Percentiles rank a stretch among this genome's conserved stretches.
Evolutionary conservation across 2,329 filamentous ascomycete genomes (phyloP).

Genomic region (Hymenoscyphus infarciens): DNA sequence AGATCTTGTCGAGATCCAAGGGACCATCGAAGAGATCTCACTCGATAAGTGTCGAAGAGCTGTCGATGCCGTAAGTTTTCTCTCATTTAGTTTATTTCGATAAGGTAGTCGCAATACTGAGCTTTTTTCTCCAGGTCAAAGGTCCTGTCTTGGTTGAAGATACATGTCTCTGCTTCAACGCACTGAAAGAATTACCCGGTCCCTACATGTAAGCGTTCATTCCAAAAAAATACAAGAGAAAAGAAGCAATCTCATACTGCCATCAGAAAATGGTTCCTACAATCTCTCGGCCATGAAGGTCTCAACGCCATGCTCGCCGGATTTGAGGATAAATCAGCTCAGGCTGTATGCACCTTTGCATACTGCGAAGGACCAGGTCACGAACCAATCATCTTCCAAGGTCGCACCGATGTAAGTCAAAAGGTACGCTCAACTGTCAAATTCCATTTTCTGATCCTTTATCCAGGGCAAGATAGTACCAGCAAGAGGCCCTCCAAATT

Average conservation of each 20-base stretch:
- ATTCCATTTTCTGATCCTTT: conserved; percentile 18
- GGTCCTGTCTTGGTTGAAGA: conserved; percentile 94
- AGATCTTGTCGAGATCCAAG: conserved; percentile 87
- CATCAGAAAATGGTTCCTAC: conserved; percentile 82
- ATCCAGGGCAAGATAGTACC: conserved; percentile 74
- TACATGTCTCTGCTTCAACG: conserved; percentile 89
- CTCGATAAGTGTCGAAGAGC: conserved; percentile 81
- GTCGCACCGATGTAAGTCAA: conserved; percentile 75
- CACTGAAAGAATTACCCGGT: conserved; percentile 84
- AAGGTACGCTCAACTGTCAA: no score
- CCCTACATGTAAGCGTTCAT: conserved; percentile 74
- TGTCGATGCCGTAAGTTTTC: conserved; percentile 62
- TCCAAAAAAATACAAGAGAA: background rate
- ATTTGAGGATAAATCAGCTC: conserved; percentile 85
- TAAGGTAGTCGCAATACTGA: conserved; percentile 3
- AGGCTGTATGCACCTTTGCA: conserved; percentile 94
- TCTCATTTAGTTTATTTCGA: background rate
- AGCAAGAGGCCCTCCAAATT: conserved; percentile 72
- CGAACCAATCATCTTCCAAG: conserved; percentile 86
- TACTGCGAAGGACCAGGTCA: conserved; percentile 83
- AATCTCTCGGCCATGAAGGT: conserved; percentile 74
- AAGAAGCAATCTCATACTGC: conserved; percentile 4
- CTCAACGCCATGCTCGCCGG: conserved; percentile 87
- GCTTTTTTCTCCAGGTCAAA: conserved; percentile 52
- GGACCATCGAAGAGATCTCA: conserved; percentile 87